phyloP scores from a whole-genome alignment of 2,329 filamentous ascomycete species.

The Fusarium palustre region DNA sequence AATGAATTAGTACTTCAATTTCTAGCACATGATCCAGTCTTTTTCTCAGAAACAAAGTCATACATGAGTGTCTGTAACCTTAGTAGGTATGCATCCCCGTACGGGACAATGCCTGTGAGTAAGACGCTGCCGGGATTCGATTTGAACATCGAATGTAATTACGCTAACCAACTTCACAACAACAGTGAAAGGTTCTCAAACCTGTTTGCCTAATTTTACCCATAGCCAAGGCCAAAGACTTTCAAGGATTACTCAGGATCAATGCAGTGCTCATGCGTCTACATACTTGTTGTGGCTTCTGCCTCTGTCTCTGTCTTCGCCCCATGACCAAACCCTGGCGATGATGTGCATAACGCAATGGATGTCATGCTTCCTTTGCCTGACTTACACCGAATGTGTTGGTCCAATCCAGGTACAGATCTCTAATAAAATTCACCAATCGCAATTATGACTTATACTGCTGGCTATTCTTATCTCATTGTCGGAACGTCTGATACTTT shows the following conservation, averaged over 20 bases:
- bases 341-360: slow-evolving; percentile 36
- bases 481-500: background rate
- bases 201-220: slow-evolving; percentile 7
- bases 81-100: background rate
- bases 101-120: background rate
- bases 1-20: background rate
- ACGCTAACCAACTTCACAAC: slow-evolving; percentile 4
- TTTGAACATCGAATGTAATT: slow-evolving; percentile 1
- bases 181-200: background rate
- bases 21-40: background rate
- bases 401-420: slow-evolving; percentile 10
- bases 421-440: slow-evolving; percentile 7
- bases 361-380: slow-evolving; percentile 6
- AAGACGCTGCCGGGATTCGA: slow-evolving; percentile 1
- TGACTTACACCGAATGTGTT: slow-evolving; percentile 21
- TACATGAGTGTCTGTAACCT: background rate
- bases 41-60: background rate
- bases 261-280: slow-evolving; percentile 16
- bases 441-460: slow-evolving; percentile 11
- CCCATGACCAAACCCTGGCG: slow-evolving; percentile 10
- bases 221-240: background rate
- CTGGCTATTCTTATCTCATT: slow-evolving; percentile 21
- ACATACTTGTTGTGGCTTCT: slow-evolving; percentile 18
- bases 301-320: background rate
- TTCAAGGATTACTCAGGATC: background rate